A percentile compares a stretch with the other conserved stretches of the same genome.
These are phyloP conservation scores for Citrullus colocynthis DNA, from an alignment of 306 rosid species.

Conservation along the genomic window DNA sequence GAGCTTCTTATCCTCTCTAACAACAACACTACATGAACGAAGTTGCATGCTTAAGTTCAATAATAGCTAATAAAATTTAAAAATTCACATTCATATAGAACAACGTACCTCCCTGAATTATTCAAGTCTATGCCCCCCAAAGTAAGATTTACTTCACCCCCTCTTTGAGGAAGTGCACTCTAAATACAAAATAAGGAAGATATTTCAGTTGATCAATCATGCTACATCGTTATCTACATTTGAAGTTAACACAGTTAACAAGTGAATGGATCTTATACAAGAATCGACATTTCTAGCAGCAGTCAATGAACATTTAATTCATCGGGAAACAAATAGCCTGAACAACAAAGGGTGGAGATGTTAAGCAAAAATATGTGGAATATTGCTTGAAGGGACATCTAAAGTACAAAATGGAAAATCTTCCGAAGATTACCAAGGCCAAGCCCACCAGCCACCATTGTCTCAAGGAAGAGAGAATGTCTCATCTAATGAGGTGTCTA, in stretches of 20 bases:
- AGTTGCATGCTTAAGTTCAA: slow-evolving; percentile 15
- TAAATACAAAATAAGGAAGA: slow-evolving; percentile 18
- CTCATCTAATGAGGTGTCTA: not conserved
- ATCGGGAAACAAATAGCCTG: not conserved
- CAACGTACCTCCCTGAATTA: slow-evolving; percentile 89
- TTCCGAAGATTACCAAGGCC: not conserved
- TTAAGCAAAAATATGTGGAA: not conserved
- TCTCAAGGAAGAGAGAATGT: not conserved
- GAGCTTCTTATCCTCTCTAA: slow-evolving; percentile 95
- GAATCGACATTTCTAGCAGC: not conserved
- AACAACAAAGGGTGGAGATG: not conserved
- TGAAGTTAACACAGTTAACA: not conserved
- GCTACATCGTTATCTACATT: not conserved
- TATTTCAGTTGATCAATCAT: not conserved
- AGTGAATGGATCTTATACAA: not conserved
- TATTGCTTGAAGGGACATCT: not conserved
- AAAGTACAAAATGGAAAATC: not conserved
- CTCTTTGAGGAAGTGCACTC: slow-evolving; percentile 92
- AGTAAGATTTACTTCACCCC: slow-evolving; percentile 94
- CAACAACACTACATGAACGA: slow-evolving; percentile 69
- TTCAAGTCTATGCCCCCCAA: slow-evolving; percentile 98
- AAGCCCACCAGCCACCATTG: not conserved
- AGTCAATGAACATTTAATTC: not conserved
- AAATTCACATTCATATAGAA: not conserved
- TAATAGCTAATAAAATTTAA: slow-evolving; percentile 6